These are phyloP conservation scores for Heimioporus retisporus DNA, from an alignment of 1,284 basidiomycete genomes.

Conservation along the genomic window DNA sequence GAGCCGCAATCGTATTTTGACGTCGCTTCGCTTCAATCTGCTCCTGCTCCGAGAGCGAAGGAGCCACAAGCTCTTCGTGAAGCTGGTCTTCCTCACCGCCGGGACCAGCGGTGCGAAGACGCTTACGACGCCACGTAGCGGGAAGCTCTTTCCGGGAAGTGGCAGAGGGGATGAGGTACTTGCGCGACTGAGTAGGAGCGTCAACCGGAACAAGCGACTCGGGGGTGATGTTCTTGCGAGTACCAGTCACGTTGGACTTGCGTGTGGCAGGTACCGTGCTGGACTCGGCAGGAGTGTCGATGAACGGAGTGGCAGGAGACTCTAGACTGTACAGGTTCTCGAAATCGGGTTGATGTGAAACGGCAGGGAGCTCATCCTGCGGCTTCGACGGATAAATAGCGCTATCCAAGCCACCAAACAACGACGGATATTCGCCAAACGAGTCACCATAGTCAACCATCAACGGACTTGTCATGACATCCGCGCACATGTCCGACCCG, in stretches of 20 bases:
- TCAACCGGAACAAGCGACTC: constrained; percentile 62
- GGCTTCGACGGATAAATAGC: constrained; percentile 27
- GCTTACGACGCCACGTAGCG: constrained; percentile 65
- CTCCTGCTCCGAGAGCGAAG: constrained; percentile 60
- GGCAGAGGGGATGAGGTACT: constrained; percentile 63
- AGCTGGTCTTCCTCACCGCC: constrained; percentile 61
- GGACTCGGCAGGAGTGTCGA: constrained; percentile 54
- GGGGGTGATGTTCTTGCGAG: constrained; percentile 63
- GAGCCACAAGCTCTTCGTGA: constrained; percentile 59
- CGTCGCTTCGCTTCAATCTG: constrained; percentile 83
- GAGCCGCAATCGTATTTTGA: constrained; percentile 85
- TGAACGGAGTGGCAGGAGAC: constrained; percentile 54
- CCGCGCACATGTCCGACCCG: constrained; percentile 50
- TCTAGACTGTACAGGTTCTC: constrained; percentile 53
- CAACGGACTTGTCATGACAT: constrained; percentile 50
- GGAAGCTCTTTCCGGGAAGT: constrained; percentile 71
- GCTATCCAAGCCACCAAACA: constrained; percentile 29
- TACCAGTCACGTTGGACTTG: constrained; percentile 55
- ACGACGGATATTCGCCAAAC: constrained; percentile 43
- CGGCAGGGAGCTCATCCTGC: constrained; percentile 17
- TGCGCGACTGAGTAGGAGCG: constrained; percentile 67
- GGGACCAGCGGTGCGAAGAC: constrained; percentile 60
- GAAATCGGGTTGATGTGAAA: constrained; percentile 41
- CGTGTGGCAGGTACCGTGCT: constrained; percentile 35
- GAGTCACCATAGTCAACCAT: constrained; percentile 47